Base-by-base conservation (phyloP, 75 land plant species). In the Azolla pinnata region DNA sequence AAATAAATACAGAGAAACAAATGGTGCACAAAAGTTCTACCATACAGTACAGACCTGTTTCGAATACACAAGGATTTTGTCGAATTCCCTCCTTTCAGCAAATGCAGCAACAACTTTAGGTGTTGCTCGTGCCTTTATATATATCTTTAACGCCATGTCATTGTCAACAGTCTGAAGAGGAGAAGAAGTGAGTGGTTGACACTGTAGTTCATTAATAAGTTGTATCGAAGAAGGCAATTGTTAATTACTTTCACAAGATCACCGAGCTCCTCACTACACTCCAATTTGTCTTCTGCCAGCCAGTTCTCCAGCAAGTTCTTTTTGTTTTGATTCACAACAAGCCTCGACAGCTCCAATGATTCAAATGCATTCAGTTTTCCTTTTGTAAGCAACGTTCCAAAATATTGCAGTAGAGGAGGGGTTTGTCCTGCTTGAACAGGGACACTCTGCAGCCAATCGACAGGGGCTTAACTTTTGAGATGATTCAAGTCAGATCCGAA, bases 51-150 rank as follows among this genome's bases (percentile, higher is more conserved):
- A 23, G 68, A 90, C 97, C 86, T 91, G 95, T 75, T 91, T 91
- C 14, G 95, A 91, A 78, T 91, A 91, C 44, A 88, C 82, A 31
- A 91, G 74, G 48, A 91, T 91, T 62, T 91, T 91, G 64, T 88
- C 97, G 63, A 91, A 91, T 62, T 91, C 97, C 55, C 89, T 68
- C 32, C 89, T 54, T 52, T 91, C 95, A 54, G 97, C 95, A 85
- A 91, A 91, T 44, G 89, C 97, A 7, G 95, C 97, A 32, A 91
- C 97, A 66, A 91, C 96, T 63, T 91, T 91, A 12, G 95, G 95
- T 14, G 97, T 91, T 50, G 89, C 89, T 64, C 96, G 73, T 31
- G 97, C 97, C 72, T 88, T 91, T 44, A 91, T 91, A 54, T 84
- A 91, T 21, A 91, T 88, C 66, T 91, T 91, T 56, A 91, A 66